These are phyloP conservation scores for Solanum rostratum DNA, from an alignment of 257 asterid genomes.

Conservation along the genomic window DNA sequence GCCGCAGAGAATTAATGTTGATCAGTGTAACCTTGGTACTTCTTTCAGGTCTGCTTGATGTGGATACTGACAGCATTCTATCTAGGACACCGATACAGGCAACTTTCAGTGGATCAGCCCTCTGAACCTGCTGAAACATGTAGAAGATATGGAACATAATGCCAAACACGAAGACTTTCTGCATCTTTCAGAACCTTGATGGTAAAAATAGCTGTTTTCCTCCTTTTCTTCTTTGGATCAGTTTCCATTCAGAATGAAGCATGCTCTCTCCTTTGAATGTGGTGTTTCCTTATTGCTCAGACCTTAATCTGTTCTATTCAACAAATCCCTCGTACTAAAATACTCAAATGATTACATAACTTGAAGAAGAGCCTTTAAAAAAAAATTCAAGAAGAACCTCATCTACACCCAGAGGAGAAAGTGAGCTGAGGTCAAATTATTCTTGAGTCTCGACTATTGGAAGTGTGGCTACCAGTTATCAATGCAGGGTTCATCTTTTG, in stretches of 20 bases:
- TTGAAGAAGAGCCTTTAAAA: background rate
- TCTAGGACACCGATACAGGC: conserved; percentile 55
- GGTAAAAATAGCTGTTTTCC: background rate
- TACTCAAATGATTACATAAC: background rate
- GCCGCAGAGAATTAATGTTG: background rate
- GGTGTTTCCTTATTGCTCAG: background rate
- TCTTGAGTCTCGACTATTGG: background rate
- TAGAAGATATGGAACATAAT: conserved; percentile 1
- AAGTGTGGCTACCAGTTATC: background rate
- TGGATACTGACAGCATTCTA: conserved; percentile 69
- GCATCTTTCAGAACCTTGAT: background rate
- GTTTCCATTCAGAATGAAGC: background rate
- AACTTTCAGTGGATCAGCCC: conserved; percentile 45
- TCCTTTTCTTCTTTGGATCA: background rate
- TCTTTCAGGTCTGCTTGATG: conserved; percentile 47
- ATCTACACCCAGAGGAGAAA: background rate
- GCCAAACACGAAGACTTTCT: background rate
- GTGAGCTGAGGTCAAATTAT: background rate
- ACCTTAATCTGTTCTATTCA: background rate
- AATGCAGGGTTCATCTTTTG: background rate
- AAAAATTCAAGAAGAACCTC: background rate
- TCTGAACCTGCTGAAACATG: conserved; percentile 18
- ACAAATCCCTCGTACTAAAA: background rate
- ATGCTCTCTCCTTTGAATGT: background rate
- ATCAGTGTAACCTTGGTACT: background rate